These are phyloP conservation scores for Rhizophora mangle DNA, from an alignment of 345 rosid genomes.

Conservation along the genomic window DNA sequence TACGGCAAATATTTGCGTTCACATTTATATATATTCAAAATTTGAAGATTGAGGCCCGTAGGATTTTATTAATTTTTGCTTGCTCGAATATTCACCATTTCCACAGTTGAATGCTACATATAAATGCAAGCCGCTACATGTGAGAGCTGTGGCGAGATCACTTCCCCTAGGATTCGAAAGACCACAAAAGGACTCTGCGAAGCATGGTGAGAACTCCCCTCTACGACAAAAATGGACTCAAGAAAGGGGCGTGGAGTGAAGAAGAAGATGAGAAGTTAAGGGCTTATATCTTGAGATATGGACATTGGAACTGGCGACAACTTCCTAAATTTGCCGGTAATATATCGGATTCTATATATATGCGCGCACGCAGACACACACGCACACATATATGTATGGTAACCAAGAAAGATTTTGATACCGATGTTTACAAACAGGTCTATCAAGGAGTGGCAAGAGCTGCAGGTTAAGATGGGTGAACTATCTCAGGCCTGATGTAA, in stretches of 20 bases:
- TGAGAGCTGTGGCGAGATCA: neutral
- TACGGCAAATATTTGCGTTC: too few species aligned
- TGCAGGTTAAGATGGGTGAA: slow-evolving; percentile 49
- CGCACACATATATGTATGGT: too few species aligned
- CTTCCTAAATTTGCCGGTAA: slow-evolving; percentile 31
- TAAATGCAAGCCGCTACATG: neutral
- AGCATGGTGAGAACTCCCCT: slow-evolving; percentile 18
- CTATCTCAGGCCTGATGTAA: slow-evolving; percentile 36
- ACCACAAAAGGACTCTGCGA: neutral
- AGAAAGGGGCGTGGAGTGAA: slow-evolving; percentile 35
- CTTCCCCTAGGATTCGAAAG: neutral
- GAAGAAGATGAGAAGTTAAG: slow-evolving; percentile 35
- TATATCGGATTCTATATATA: too few species aligned
- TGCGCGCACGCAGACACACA: too few species aligned
- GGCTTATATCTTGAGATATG: slow-evolving; percentile 18
- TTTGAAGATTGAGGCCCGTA: too few species aligned
- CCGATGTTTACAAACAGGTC: slow-evolving; percentile 18
- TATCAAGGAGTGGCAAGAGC: slow-evolving; percentile 42
- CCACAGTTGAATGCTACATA: too few species aligned
- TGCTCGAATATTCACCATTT: too few species aligned
- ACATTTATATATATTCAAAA: too few species aligned
- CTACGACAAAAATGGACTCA: slow-evolving; percentile 21
- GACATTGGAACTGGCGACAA: slow-evolving; percentile 27
- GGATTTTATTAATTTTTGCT: too few species aligned
- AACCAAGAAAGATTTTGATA: neutral